phyloP scores from a whole-genome alignment of 257 asterid genomes.

The Petunia axillaris region DNA sequence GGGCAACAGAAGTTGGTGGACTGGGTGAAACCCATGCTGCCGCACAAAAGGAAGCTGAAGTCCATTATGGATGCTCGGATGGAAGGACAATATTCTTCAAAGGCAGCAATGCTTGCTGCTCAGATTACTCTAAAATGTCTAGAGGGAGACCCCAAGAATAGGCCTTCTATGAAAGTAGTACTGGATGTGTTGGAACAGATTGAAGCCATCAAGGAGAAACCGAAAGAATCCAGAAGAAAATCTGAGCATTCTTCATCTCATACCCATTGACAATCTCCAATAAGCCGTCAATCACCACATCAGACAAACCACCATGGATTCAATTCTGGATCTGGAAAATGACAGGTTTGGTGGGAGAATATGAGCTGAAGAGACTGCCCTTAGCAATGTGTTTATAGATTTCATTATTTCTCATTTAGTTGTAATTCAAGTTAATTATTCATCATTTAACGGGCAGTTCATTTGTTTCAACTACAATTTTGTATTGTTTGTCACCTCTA shows the following conservation, averaged over 20 bases:
- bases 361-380: slow-evolving; percentile 12
- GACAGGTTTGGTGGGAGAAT: not conserved
- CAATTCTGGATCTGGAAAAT: not conserved
- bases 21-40: slow-evolving; percentile 29
- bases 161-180: slow-evolving; percentile 40
- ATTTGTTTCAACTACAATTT: slow-evolving; percentile 1
- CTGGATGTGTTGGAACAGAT: slow-evolving; percentile 25
- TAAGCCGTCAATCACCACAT: slow-evolving; percentile 15
- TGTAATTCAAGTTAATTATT: not conserved
- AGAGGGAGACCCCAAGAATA: slow-evolving; percentile 21
- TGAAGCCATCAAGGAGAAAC: slow-evolving; percentile 17
- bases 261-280: slow-evolving; percentile 16
- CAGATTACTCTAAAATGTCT: slow-evolving; percentile 34
- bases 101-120: slow-evolving; percentile 31
- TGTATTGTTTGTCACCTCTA: not conserved
- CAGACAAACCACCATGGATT: not conserved
- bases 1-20: slow-evolving; percentile 30
- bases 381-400: not conserved
- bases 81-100: slow-evolving; percentile 34
- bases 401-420: slow-evolving; percentile 2
- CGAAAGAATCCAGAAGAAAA: slow-evolving; percentile 16
- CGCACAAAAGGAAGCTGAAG: slow-evolving; percentile 29
- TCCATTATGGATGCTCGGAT: slow-evolving; percentile 29
- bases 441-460: not conserved
- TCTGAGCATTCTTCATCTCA: slow-evolving; percentile 20